Percentiles rank a stretch among this genome's conserved stretches.
Evolutionary conservation across 129 eudicot species (phyloP).

Genomic region (Escallonia herrerae): DNA sequence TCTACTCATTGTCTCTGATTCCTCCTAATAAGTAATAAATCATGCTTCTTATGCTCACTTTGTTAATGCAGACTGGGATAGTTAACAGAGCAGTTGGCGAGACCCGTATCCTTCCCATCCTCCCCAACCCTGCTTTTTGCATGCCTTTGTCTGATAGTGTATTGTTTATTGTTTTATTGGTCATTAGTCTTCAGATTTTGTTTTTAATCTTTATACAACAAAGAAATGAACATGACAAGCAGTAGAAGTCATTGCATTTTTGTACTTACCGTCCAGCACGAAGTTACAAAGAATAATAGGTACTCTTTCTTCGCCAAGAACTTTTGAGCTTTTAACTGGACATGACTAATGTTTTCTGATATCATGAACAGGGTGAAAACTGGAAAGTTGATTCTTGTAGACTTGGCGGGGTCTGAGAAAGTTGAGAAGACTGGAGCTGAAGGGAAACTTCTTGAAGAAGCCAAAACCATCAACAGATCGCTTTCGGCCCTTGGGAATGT

Average conservation of each 20-base stretch:
- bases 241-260: slow-evolving; percentile 90
- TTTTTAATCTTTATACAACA: slow-evolving; percentile 17
- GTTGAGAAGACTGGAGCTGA: slow-evolving; percentile 92
- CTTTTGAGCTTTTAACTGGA: not conserved
- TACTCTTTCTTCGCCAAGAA: slow-evolving; percentile 11
- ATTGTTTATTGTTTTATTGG: not conserved
- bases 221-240: slow-evolving; percentile 88
- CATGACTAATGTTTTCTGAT: not conserved
- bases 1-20: not conserved
- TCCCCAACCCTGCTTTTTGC: too few relatives aligned
- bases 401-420: slow-evolving; percentile 96
- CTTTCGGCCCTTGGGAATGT: slow-evolving; percentile 93
- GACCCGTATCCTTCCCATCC: slow-evolving; percentile 60
- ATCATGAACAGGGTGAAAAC: slow-evolving; percentile 39
- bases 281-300: slow-evolving; percentile 52
- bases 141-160: slow-evolving; percentile 2
- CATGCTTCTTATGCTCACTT: slow-evolving; percentile 15
- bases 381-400: slow-evolving; percentile 86
- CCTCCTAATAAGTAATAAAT: not conserved
- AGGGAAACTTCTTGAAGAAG: slow-evolving; percentile 91
- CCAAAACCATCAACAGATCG: slow-evolving; percentile 86
- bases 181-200: slow-evolving; percentile 1
- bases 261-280: slow-evolving; percentile 61
- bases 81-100: slow-evolving; percentile 96
- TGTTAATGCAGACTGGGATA: slow-evolving; percentile 65